Conservation (phyloP, 306 rosid species). For the Lotus japonicus region DNA sequence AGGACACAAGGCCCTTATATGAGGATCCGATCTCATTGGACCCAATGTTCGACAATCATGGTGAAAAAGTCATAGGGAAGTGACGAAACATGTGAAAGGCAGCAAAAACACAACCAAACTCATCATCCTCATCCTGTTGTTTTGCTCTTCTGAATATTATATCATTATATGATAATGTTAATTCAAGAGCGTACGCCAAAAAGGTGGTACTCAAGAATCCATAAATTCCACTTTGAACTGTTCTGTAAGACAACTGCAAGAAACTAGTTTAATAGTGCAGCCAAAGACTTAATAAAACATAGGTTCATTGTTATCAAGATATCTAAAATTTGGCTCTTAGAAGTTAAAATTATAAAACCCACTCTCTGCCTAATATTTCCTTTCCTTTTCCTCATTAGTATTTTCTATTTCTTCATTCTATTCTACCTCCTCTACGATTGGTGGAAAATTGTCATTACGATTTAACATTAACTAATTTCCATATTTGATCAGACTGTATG, state of each 20-base stretch:
- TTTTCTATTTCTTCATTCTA: constrained; percentile 29
- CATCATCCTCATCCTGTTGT: too few relatives aligned
- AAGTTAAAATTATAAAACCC: neutral
- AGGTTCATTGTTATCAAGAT: neutral
- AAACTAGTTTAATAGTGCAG: neutral
- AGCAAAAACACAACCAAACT: too few relatives aligned
- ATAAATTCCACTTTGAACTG: neutral
- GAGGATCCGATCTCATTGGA: too few relatives aligned
- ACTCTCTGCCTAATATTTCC: constrained; percentile 24
- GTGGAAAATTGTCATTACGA: constrained; percentile 18
- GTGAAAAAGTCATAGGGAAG: too few relatives aligned
- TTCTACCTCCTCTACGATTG: constrained; percentile 19
- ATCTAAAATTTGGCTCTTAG: neutral
- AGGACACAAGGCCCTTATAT: too few relatives aligned
- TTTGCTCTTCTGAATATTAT: too few relatives aligned
- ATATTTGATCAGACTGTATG: neutral
- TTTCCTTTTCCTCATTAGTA: constrained; percentile 15
- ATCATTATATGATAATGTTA: too few relatives aligned
- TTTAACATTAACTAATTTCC: constrained; percentile 13
- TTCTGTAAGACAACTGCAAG: neutral
- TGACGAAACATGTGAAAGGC: too few relatives aligned
- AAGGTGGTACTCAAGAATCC: neutral
- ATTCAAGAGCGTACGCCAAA: too few relatives aligned
- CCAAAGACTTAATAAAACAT: constrained; percentile 1
- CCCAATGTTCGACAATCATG: too few relatives aligned